Conservation (phyloP, 2,329 filamentous ascomycete species). For the Pyricularia pennisetigena region DNA sequence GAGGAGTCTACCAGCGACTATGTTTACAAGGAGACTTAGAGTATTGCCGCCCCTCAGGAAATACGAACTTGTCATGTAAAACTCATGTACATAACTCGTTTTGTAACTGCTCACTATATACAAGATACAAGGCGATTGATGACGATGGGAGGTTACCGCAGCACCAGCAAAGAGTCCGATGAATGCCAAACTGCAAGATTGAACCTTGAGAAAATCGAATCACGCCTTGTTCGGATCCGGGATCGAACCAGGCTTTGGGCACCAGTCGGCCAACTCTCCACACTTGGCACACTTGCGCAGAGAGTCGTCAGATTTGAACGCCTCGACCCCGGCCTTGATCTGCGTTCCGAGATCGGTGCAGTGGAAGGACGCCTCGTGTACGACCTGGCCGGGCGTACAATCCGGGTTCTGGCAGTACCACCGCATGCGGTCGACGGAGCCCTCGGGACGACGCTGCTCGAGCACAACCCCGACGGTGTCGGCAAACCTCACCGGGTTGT, state of each 20-base stretch:
- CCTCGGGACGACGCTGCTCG: slow-evolving; percentile 68
- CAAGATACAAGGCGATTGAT: neutral
- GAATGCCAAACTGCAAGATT: neutral
- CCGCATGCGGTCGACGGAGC: slow-evolving; percentile 64
- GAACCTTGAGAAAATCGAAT: slow-evolving; percentile 4
- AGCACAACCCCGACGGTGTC: slow-evolving; percentile 86
- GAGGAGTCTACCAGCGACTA: slow-evolving; percentile 72
- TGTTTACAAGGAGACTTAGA: slow-evolving; percentile 62
- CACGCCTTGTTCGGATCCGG: slow-evolving; percentile 45
- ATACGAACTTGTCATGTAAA: neutral
- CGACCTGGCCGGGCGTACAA: slow-evolving; percentile 50
- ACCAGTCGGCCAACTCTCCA: slow-evolving; percentile 50
- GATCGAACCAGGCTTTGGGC: slow-evolving; percentile 51
- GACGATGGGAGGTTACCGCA: neutral
- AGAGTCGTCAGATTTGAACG: slow-evolving; percentile 58
- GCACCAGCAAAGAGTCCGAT: neutral
- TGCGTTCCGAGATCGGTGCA: slow-evolving; percentile 87
- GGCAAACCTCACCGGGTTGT: slow-evolving; percentile 87
- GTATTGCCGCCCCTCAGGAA: neutral
- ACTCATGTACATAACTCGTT: neutral
- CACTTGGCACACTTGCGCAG: slow-evolving; percentile 70
- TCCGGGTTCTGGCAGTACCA: slow-evolving; percentile 57
- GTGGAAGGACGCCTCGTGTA: slow-evolving; percentile 80
- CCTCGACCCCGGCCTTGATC: slow-evolving; percentile 84
- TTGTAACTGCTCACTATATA: neutral